Base-by-base conservation (phyloP, 306 rosid species). In the Medicago lupulina region DNA sequence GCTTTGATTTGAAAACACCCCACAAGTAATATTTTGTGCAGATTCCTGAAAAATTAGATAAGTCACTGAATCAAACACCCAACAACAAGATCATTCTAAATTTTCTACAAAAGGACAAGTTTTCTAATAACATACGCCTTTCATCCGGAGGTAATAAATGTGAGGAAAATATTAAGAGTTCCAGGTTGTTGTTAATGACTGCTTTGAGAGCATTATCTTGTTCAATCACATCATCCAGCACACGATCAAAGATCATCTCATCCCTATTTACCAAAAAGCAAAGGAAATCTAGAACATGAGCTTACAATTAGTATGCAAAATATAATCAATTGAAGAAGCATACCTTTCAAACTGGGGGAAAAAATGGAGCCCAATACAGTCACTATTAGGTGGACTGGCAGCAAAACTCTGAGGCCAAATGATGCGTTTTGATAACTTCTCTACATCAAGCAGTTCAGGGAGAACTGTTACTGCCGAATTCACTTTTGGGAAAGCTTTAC, bases 101-200 rank as follows among this genome's bases (percentile, higher is more conserved):
- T 54, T 63, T 21, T 53, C 1, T 12, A 38, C 18, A 58, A 67
- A 43, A 76, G 23, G 50, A 57, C 2, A 65, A 71, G 16, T 16
- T 63, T 39, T 46, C 41, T 38, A 58, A 23, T 15, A 57, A 13
- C 86, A 16, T 75, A 79, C 81, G 46, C 75, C 84, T 64, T 49
- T 57, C 54, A 55, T 70, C 58, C 5, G 76, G 62, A 58, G 82
- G 81, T 9, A 83, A 76, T 19, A 78, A 12, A 23, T 70, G 70
- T 7, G 86, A 79, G 61, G 81, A 75, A 79, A 75, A 79, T 21
- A 83, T 55, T 17, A 79, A 70, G 54, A 83, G 81, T 23, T 83
- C 78, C 75, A 75, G 19, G 3, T 54, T 38, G 72, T 57, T 25
- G 72, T 57, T 25, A 5, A 57, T 51, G 63, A 25, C 63, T 16